Conservation (phyloP, 2,329 filamentous ascomycete species). For the Colletotrichum godetiae region DNA sequence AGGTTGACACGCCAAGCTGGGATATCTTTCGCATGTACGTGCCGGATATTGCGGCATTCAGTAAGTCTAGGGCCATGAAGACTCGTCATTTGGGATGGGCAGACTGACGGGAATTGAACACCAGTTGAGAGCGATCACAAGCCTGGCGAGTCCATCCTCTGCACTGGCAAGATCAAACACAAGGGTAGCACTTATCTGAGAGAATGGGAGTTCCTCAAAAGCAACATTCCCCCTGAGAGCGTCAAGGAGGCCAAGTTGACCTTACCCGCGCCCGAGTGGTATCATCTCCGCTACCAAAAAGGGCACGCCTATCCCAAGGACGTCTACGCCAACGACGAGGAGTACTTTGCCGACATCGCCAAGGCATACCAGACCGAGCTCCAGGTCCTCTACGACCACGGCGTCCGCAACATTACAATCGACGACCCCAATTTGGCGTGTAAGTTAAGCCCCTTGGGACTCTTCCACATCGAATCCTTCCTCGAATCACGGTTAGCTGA, state of each 20-base stretch:
- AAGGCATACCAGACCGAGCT: conserved; percentile 66
- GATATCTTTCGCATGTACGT: conserved; percentile 52
- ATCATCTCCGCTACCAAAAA: conserved; percentile 70
- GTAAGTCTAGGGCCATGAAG: conserved; percentile 37
- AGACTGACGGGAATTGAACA: background rate
- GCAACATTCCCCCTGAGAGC: conserved; percentile 65
- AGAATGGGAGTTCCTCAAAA: conserved; percentile 56
- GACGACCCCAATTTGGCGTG: conserved; percentile 71
- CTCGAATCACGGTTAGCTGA: background rate
- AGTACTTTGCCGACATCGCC: conserved; percentile 68
- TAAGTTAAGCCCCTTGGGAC: background rate
- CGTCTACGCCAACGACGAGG: conserved; percentile 65
- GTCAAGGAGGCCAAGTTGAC: conserved; percentile 75
- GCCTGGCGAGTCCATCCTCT: conserved; percentile 58
- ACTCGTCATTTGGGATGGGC: too few relatives aligned
- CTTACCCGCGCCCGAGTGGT: conserved; percentile 72
- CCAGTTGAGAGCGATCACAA: conserved; percentile 57
- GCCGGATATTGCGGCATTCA: conserved; percentile 54
- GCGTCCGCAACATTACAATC: conserved; percentile 68
- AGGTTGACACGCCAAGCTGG: conserved; percentile 45
- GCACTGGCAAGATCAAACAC: conserved; percentile 59
- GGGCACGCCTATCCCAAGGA: conserved; percentile 66
- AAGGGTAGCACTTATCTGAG: conserved; percentile 54
- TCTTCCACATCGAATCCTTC: too few relatives aligned
- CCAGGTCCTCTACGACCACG: conserved; percentile 64